phyloP scores from a whole-genome alignment of 106 monocot genomes.

The Dioscorea alata region DNA sequence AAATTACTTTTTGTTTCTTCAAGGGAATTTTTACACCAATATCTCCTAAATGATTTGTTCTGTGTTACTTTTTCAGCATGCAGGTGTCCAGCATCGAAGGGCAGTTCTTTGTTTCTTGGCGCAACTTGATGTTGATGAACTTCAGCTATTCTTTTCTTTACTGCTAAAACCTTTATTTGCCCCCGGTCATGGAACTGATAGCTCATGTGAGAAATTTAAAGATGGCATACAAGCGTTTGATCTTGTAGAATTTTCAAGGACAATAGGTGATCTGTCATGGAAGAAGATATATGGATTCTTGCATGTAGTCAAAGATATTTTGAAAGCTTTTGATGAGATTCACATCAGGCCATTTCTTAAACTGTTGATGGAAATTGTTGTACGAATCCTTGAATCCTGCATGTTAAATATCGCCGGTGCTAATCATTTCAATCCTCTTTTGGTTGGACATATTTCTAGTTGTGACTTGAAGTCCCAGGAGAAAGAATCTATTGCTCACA shows the following conservation, averaged over 20 bases:
- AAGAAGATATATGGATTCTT: slow-evolving; percentile 78
- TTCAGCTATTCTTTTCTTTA: slow-evolving; percentile 68
- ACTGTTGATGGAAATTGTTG: slow-evolving; percentile 56
- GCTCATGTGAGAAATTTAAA: slow-evolving; percentile 4
- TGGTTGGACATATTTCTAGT: slow-evolving; percentile 11
- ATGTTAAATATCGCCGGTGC: slow-evolving; percentile 26
- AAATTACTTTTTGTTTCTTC: neutral
- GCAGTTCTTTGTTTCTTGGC: slow-evolving; percentile 74
- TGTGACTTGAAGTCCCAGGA: slow-evolving; percentile 8
- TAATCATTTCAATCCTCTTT: slow-evolving; percentile 1
- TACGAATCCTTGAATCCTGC: slow-evolving; percentile 63
- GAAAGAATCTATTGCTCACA: neutral
- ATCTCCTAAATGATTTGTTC: slow-evolving; percentile 3
- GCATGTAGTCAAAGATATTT: slow-evolving; percentile 66
- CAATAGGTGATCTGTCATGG: slow-evolving; percentile 30
- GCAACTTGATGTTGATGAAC: slow-evolving; percentile 72
- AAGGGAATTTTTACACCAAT: neutral
- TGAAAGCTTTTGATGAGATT: slow-evolving; percentile 71
- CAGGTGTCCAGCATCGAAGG: slow-evolving; percentile 65
- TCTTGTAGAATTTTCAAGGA: slow-evolving; percentile 32
- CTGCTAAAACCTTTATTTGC: slow-evolving; percentile 63
- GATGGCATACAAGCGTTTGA: slow-evolving; percentile 8
- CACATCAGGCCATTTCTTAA: slow-evolving; percentile 70
- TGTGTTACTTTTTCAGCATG: slow-evolving; percentile 50
- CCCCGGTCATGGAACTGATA: slow-evolving; percentile 4